Percentiles rank a stretch among this genome's conserved stretches.
Conservation (phyloP, 2,329 filamentous ascomycete species). For the Dactylonectria estremocensis region DNA sequence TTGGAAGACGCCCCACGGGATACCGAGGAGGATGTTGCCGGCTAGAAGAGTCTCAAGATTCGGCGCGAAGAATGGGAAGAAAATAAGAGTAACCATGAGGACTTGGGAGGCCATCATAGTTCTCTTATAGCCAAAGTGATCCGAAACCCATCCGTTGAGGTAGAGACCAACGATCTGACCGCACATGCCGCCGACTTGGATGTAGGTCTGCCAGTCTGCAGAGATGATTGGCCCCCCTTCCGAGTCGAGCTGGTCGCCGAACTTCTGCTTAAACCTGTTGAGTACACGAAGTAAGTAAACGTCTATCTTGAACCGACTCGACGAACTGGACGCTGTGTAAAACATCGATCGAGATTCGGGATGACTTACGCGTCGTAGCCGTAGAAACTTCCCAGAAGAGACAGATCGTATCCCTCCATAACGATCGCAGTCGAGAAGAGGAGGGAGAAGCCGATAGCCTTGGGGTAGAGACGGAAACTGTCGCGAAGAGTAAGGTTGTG, state of each 20-base stretch:
- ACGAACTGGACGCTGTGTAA: background rate
- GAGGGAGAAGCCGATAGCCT: slow-evolving; percentile 60
- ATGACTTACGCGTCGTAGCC: slow-evolving; percentile 52
- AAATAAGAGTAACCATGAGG: slow-evolving; percentile 67
- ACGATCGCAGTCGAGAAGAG: slow-evolving; percentile 59
- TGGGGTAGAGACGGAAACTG: slow-evolving; percentile 57
- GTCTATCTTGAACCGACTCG: background rate
- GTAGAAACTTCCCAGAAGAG: slow-evolving; percentile 59
- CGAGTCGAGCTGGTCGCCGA: slow-evolving; percentile 53
- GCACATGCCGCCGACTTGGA: slow-evolving; percentile 58
- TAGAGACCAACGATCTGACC: slow-evolving; percentile 76
- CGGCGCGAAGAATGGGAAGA: slow-evolving; percentile 72
- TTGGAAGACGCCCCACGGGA: slow-evolving; percentile 69
- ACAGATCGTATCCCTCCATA: slow-evolving; percentile 60
- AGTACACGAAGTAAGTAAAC: background rate
- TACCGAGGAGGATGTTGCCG: slow-evolving; percentile 71
- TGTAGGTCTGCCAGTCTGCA: slow-evolving; percentile 53
- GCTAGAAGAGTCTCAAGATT: slow-evolving; percentile 68
- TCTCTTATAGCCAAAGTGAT: slow-evolving; percentile 72
- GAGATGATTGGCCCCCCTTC: slow-evolving; percentile 42
- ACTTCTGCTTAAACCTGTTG: slow-evolving; percentile 62
- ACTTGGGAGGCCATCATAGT: slow-evolving; percentile 70
- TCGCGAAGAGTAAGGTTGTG: slow-evolving; percentile 55
- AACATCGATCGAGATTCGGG: background rate
- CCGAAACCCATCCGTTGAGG: slow-evolving; percentile 74